Evolutionary conservation across 306 rosid genomes (phyloP).

Genomic region (Casuarina equisetifolia): DNA sequence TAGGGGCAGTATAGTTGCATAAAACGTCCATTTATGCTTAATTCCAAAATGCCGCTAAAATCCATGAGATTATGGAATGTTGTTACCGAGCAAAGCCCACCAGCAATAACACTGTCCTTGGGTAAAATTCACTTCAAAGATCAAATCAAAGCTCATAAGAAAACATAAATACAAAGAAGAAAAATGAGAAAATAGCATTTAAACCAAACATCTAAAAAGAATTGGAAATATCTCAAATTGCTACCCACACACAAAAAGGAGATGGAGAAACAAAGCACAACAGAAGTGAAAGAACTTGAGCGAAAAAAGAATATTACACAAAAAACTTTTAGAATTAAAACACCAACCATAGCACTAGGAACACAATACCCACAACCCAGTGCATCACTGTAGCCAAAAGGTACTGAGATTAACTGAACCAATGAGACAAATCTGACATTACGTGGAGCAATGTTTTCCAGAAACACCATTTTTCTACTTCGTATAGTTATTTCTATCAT

Average conservation of each 20-base stretch:
- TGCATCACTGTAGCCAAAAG: not conserved
- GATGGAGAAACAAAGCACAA: not conserved
- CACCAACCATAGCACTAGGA: not conserved
- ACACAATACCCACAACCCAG: not conserved
- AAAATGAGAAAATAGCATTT: constrained; percentile 9
- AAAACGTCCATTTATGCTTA: constrained; percentile 22
- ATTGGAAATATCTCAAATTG: not conserved
- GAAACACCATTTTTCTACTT: not conserved
- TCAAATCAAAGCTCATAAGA: constrained; percentile 97
- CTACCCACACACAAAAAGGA: not conserved
- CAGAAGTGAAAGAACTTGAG: not conserved
- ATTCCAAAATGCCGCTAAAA: constrained; percentile 29
- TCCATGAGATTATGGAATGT: constrained; percentile 37
- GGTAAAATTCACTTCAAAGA: constrained; percentile 97
- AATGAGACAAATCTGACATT: not conserved
- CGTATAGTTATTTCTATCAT: not conserved
- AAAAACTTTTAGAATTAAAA: not conserved
- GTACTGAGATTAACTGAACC: not conserved
- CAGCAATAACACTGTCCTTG: constrained; percentile 80
- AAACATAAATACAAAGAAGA: constrained; percentile 28
- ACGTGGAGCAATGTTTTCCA: not conserved
- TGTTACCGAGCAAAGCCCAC: constrained; percentile 48
- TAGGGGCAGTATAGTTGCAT: constrained; percentile 13
- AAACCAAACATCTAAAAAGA: too few species aligned
- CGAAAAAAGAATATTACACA: too few species aligned